Conservation (phyloP, 192 early-diverging fungal genomes). For the Backusella tarrabulga region DNA sequence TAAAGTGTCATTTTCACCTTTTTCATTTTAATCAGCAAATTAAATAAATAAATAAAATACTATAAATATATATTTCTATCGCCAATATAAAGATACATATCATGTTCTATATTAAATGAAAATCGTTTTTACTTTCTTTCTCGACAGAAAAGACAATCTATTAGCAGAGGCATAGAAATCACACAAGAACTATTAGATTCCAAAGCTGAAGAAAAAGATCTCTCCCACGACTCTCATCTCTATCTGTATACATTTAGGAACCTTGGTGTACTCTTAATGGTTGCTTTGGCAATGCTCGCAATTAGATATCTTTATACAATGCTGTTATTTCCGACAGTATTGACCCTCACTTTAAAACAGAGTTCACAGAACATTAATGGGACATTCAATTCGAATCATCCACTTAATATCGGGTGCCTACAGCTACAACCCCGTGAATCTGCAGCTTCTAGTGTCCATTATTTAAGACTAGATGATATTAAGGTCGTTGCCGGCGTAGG, state of each 20-base stretch:
- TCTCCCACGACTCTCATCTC: neutral
- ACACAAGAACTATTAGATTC: neutral
- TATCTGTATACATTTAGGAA: neutral
- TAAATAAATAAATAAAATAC: neutral
- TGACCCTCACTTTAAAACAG: neutral
- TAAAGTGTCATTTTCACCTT: neutral
- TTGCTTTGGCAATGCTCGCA: neutral
- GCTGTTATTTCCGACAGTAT: neutral
- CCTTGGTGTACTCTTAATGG: neutral
- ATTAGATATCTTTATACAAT: conserved; percentile 13
- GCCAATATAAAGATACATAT: neutral
- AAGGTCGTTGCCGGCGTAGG: conserved; percentile 50
- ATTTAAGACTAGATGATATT: conserved; percentile 58
- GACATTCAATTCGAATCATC: neutral
- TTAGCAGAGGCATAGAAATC: neutral
- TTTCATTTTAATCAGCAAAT: neutral
- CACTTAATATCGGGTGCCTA: conserved; percentile 37
- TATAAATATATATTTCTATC: neutral
- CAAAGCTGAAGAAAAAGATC: neutral
- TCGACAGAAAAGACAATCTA: neutral
- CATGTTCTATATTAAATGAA: conserved; percentile 19
- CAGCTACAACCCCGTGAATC: conserved; percentile 32
- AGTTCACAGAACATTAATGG: neutral
- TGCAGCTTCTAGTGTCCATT: conserved; percentile 34
- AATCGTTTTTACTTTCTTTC: conserved; percentile 5